Conservation (phyloP, 306 rosid genomes). For the Cucurbita argyrosperma region DNA sequence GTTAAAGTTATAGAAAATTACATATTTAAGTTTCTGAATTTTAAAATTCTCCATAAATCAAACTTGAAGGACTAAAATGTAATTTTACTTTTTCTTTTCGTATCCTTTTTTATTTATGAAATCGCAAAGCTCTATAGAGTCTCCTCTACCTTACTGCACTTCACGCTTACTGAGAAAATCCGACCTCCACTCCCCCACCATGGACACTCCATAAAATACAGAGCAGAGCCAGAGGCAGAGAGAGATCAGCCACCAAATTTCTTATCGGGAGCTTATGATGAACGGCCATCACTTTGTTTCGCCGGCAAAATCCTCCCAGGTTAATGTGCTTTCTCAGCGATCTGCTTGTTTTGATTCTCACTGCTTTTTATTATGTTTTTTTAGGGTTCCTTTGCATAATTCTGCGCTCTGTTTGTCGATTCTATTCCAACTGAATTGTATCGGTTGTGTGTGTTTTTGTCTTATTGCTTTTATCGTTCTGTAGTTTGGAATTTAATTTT, state of each 20-base stretch:
- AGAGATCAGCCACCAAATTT: neutral
- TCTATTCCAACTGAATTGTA: neutral
- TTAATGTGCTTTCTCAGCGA: neutral
- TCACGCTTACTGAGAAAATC: constrained; percentile 7
- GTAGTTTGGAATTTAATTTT: neutral
- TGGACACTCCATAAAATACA: neutral
- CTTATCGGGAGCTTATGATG: neutral
- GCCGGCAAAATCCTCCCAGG: neutral
- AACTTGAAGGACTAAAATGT: no score
- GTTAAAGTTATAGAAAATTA: neutral
- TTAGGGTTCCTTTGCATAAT: neutral
- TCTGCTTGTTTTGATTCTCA: neutral
- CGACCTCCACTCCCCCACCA: constrained; percentile 4
- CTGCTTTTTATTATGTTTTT: neutral
- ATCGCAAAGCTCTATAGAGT: neutral
- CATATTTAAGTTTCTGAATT: no score
- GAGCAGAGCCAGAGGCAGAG: neutral
- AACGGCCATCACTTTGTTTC: neutral
- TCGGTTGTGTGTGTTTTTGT: neutral
- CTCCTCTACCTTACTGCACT: neutral
- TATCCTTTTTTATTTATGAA: neutral
- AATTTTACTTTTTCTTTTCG: neutral
- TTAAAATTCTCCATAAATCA: no score
- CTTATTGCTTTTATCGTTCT: neutral
- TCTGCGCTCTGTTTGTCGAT: neutral